These are phyloP conservation scores for Russula emetica DNA, from an alignment of 768 basidiomycete genomes.

Conservation along the genomic window DNA sequence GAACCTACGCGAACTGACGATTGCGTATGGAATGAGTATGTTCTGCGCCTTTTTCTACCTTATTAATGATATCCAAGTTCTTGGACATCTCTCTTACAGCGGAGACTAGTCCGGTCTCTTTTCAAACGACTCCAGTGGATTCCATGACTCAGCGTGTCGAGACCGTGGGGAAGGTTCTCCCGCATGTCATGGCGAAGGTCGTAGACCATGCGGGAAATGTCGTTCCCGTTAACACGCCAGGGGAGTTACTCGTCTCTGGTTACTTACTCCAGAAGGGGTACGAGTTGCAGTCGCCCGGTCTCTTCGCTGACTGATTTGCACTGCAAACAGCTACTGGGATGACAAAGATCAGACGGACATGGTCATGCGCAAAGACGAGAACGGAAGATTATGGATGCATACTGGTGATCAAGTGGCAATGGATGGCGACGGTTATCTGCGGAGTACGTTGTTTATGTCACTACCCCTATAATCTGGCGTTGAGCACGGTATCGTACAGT, in stretches of 20 bases:
- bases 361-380: constrained; percentile 52
- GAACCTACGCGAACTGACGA: constrained; percentile 66
- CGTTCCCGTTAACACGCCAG: constrained; percentile 68
- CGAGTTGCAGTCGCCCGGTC: constrained; percentile 23
- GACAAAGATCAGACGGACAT: constrained; percentile 61
- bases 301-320: not conserved
- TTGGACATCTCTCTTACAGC: constrained; percentile 40
- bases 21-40: constrained; percentile 86
- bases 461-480: not conserved
- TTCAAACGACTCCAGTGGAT: constrained; percentile 70
- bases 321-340: constrained; percentile 64
- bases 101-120: constrained; percentile 80
- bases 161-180: constrained; percentile 72
- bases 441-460: constrained; percentile 43
- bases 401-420: constrained; percentile 79
- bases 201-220: constrained; percentile 54
- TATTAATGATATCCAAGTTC: constrained; percentile 4
- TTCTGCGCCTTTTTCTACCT: constrained; percentile 20
- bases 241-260: constrained; percentile 69
- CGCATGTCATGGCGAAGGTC: constrained; percentile 74
- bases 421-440: constrained; percentile 76
- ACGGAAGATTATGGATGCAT: constrained; percentile 71
- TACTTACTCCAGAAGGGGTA: constrained; percentile 80
- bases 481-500: constrained; percentile 41
- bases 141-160: constrained; percentile 71